These are phyloP conservation scores for Ambrosia trifida DNA, from an alignment of 129 eudicot species.

Conservation along the genomic window DNA sequence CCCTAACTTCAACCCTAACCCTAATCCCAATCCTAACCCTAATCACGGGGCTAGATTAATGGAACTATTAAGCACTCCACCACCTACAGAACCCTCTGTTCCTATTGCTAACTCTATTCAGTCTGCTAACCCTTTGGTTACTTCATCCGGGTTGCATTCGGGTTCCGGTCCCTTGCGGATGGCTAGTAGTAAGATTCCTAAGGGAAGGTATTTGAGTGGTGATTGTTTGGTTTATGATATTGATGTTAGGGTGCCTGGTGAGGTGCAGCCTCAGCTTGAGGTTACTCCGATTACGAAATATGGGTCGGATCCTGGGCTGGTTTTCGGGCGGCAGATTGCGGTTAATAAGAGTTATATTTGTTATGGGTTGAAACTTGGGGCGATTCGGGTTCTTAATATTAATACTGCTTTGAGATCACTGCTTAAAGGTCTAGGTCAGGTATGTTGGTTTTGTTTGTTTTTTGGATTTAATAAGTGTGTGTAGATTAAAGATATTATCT, in stretches of 20 bases:
- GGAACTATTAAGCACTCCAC: conserved; percentile 68
- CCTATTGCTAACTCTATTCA: conserved; percentile 26
- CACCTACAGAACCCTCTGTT: conserved; percentile 33
- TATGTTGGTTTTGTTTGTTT: conserved; percentile 18
- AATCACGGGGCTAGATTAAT: conserved; percentile 70
- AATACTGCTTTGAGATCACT: conserved; percentile 86
- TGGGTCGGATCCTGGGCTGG: conserved; percentile 86
- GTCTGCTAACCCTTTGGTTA: conserved; percentile 23
- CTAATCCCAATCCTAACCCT: conserved; percentile 43
- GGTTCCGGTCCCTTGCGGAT: conserved; percentile 54
- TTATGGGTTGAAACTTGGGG: conserved; percentile 86
- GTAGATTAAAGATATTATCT: not conserved
- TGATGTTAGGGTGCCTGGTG: conserved; percentile 71
- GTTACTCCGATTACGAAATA: conserved; percentile 93
- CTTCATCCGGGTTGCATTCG: conserved; percentile 29
- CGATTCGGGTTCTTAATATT: conserved; percentile 83
- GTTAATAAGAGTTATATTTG: conserved; percentile 88
- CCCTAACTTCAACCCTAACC: conserved; percentile 46
- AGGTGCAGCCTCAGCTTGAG: conserved; percentile 97
- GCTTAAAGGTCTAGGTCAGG: conserved; percentile 91
- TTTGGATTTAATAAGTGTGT: not conserved
- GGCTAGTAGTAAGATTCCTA: conserved; percentile 92
- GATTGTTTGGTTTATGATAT: conserved; percentile 67
- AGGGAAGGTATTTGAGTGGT: conserved; percentile 83
- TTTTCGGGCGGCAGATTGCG: conserved; percentile 86